Conservation (phyloP, 495 filamentous ascomycete genomes). For the Pseudomonodictys pantanalensis region DNA sequence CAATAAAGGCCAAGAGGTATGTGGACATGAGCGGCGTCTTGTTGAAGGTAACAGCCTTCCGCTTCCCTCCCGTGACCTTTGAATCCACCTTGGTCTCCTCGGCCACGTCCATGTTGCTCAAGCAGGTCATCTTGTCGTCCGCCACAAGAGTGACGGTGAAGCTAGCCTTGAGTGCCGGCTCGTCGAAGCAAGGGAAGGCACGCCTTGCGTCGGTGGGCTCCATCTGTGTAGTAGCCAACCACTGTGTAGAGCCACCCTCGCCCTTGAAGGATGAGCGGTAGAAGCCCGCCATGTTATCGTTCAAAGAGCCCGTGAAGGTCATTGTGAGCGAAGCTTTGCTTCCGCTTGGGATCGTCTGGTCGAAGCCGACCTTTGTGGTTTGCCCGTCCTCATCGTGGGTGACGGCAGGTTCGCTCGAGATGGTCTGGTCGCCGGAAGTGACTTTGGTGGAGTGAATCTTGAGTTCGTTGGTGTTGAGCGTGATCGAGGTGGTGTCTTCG, state of each 20-base stretch:
- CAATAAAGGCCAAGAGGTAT: constrained; percentile 71
- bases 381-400: constrained; percentile 63
- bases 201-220: constrained; percentile 74
- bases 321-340: constrained; percentile 62
- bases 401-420: constrained; percentile 55
- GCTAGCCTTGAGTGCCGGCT: constrained; percentile 69
- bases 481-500: constrained; percentile 81
- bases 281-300: constrained; percentile 81
- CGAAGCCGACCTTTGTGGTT: constrained; percentile 62
- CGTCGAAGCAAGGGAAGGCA: constrained; percentile 76
- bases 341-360: constrained; percentile 56
- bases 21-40: constrained; percentile 73
- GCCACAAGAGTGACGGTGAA: constrained; percentile 73
- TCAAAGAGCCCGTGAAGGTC: constrained; percentile 65
- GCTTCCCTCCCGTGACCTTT: constrained; percentile 51
- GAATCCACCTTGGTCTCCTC: constrained; percentile 61
- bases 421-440: constrained; percentile 51
- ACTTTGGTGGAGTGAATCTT: constrained; percentile 76
- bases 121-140: constrained; percentile 68
- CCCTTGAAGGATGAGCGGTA: constrained; percentile 75
- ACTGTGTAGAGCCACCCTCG: constrained; percentile 58
- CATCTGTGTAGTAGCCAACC: constrained; percentile 78
- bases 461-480: constrained; percentile 83
- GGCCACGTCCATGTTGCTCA: constrained; percentile 78
- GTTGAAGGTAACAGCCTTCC: constrained; percentile 73